These are phyloP conservation scores for Gossypium gossypioides DNA, from an alignment of 441 rosid genomes.

Conservation along the genomic window DNA sequence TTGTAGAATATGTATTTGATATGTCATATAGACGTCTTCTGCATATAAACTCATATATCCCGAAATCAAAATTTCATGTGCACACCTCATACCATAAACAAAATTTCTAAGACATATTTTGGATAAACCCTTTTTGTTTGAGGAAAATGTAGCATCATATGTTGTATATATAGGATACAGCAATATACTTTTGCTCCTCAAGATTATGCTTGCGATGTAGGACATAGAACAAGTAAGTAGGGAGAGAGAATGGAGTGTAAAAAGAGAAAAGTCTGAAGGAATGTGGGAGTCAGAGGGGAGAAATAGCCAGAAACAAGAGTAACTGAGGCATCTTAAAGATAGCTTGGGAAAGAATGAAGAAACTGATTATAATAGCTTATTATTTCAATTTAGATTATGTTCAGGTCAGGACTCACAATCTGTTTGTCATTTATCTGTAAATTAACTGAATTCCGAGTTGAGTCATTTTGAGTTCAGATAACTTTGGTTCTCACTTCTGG, in stretches of 20 bases:
- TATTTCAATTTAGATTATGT: background rate
- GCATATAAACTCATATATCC: background rate
- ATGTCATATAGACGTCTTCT: background rate
- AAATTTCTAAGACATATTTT: too few relatives aligned
- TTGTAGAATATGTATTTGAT: background rate
- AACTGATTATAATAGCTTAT: background rate
- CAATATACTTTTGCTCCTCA: too few relatives aligned
- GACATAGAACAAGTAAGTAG: background rate
- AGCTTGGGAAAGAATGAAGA: background rate
- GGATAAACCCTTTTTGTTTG: too few relatives aligned
- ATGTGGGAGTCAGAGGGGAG: background rate
- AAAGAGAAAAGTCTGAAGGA: background rate
- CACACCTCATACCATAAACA: too few relatives aligned
- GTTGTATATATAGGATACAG: too few relatives aligned
- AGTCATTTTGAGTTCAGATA: background rate
- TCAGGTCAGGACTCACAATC: background rate
- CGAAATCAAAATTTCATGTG: background rate
- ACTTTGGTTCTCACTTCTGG: background rate
- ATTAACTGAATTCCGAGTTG: background rate
- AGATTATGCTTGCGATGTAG: background rate
- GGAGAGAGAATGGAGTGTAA: background rate
- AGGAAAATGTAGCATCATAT: too few relatives aligned
- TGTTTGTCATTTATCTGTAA: background rate
- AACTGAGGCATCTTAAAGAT: background rate
- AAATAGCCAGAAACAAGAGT: background rate